Evolutionary conservation across 2,329 filamentous ascomycete genomes (phyloP).

Genomic region (Fusarium liriodendri): DNA sequence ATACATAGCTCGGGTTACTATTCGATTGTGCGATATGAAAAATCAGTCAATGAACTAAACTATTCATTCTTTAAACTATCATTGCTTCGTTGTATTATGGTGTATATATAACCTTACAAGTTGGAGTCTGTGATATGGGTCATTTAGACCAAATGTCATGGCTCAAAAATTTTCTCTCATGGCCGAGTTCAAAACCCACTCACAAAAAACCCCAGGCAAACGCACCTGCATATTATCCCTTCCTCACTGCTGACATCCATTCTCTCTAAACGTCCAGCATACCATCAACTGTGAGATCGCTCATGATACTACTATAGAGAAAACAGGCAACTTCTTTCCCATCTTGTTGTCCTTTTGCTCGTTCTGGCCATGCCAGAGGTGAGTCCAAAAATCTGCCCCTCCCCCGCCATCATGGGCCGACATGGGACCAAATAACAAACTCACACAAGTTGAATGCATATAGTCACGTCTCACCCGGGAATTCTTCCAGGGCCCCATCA

Average conservation of each 20-base stretch:
- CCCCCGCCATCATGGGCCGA: constrained; percentile 38
- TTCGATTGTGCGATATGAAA: constrained; percentile 16
- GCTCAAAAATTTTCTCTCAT: constrained; percentile 39
- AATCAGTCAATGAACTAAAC: constrained; percentile 7
- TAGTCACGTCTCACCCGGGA: constrained; percentile 45
- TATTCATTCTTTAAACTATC: not conserved
- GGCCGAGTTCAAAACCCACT: constrained; percentile 37
- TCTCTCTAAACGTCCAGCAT: not conserved
- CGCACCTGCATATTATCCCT: not conserved
- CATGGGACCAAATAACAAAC: not conserved
- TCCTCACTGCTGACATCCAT: not conserved
- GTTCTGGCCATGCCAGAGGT: constrained; percentile 29
- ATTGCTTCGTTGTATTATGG: not conserved
- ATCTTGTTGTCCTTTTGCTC: not conserved
- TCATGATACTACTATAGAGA: not conserved
- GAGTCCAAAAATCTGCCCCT: constrained; percentile 37
- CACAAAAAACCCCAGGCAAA: constrained; percentile 28
- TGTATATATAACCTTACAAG: not conserved
- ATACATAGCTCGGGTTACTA: constrained; percentile 23
- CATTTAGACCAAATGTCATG: constrained; percentile 7
- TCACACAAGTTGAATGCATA: constrained; percentile 9
- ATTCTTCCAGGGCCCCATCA: constrained; percentile 66
- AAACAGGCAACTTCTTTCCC: not conserved
- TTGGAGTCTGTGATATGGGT: constrained; percentile 20
- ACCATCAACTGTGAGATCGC: not conserved